A percentile compares a stretch with the other conserved stretches of the same genome.
These are phyloP conservation scores for Carex myosuroides DNA, from an alignment of 176 grass and related monocot species.

Conservation along the genomic window DNA sequence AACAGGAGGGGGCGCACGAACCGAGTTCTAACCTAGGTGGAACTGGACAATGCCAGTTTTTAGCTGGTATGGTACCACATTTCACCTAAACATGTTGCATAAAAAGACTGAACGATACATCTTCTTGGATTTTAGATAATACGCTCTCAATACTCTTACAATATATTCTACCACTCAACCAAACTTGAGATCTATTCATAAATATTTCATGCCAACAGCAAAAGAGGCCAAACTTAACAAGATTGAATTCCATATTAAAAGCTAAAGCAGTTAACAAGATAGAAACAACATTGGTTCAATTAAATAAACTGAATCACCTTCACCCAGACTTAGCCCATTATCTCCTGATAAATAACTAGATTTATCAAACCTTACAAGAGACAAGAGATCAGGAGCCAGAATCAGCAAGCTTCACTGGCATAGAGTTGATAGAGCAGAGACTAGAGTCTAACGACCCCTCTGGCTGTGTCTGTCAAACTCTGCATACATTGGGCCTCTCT, in stretches of 20 bases:
- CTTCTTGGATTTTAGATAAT: neutral
- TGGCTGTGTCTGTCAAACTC: neutral
- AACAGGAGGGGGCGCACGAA: no score
- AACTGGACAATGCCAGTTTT: neutral
- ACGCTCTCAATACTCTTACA: constrained; percentile 3
- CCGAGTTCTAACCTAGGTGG: neutral
- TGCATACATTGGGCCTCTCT: constrained; percentile 4
- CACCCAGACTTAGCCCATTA: neutral
- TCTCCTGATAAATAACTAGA: constrained; percentile 12
- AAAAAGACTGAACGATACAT: neutral
- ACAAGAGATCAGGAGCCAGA: neutral
- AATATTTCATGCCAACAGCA: neutral
- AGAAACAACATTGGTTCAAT: neutral
- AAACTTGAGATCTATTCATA: constrained; percentile 4
- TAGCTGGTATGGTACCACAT: neutral
- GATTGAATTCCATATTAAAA: neutral
- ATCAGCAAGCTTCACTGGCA: neutral
- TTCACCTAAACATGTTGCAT: neutral
- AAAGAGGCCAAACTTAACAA: neutral
- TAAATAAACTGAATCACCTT: constrained; percentile 10
- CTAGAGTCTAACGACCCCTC: neutral
- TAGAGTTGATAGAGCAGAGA: neutral
- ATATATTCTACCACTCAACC: neutral
- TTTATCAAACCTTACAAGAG: constrained; percentile 14
- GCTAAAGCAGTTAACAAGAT: neutral